phyloP scores from a whole-genome alignment of 805 yeast genomes.

The Cyberlindnera misumaiensis region DNA sequence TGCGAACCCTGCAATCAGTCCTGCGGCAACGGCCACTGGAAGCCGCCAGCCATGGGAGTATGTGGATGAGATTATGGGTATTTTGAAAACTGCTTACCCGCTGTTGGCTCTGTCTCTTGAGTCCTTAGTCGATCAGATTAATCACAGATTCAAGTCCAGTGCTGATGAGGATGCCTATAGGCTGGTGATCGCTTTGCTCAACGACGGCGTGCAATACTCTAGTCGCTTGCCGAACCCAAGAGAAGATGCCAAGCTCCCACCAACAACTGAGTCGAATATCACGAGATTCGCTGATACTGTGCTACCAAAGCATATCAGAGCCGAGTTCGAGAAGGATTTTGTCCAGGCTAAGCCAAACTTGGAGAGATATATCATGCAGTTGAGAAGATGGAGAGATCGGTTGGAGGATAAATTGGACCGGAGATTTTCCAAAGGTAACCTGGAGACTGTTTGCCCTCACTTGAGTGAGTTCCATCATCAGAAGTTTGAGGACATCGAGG shows the following conservation, averaged over 20 bases:
- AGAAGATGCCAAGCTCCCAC: constrained; percentile 82
- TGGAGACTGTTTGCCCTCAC: constrained; percentile 91
- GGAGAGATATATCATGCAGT: constrained; percentile 75
- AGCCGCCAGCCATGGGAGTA: constrained; percentile 84
- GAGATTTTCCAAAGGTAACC: constrained; percentile 67
- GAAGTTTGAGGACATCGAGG: constrained; percentile 93
- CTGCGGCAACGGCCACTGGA: background rate
- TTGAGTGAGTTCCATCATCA: constrained; percentile 96
- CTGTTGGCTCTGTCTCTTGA: constrained; percentile 86
- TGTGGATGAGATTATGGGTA: constrained; percentile 88
- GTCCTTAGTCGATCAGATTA: constrained; percentile 91
- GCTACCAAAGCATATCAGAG: constrained; percentile 78
- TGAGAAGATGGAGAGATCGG: constrained; percentile 89
- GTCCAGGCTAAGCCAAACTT: constrained; percentile 81
- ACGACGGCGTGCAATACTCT: constrained; percentile 88
- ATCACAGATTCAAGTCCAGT: constrained; percentile 85
- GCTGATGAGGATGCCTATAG: constrained; percentile 96
- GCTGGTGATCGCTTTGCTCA: constrained; percentile 81
- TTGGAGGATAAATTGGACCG: constrained; percentile 88
- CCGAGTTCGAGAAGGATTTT: constrained; percentile 88
- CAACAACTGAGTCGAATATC: constrained; percentile 84
- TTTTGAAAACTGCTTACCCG: constrained; percentile 94
- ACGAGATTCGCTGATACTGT: constrained; percentile 89
- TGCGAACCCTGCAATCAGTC: background rate
- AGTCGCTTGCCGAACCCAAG: constrained; percentile 82